Evolutionary conservation across 306 rosid species (phyloP).

Genomic region (Vigna reflexopilosa): DNA sequence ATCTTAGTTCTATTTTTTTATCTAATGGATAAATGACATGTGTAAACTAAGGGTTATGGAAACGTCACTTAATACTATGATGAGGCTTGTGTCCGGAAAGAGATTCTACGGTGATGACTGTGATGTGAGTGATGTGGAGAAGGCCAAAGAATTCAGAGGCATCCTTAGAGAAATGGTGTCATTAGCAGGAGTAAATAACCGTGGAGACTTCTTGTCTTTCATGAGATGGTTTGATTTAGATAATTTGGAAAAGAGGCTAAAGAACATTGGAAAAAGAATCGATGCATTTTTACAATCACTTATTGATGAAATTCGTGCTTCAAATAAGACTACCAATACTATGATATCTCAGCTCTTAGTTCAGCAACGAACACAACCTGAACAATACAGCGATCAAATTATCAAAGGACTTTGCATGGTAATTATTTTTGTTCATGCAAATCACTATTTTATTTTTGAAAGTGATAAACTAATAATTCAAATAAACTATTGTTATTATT

Average conservation of each 20-base stretch:
- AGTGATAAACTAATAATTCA: too few species aligned
- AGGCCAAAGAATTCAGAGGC: neutral
- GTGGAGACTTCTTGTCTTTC: neutral
- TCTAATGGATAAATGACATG: too few species aligned
- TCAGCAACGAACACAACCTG: neutral
- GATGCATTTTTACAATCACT: neutral
- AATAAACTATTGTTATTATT: neutral
- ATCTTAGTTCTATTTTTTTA: too few species aligned
- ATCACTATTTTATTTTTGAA: too few species aligned
- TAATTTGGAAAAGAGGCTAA: neutral
- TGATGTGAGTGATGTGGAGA: neutral
- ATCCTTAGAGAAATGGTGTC: neutral
- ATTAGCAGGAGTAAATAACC: neutral
- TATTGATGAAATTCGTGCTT: neutral
- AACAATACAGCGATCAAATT: neutral
- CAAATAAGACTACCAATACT: neutral
- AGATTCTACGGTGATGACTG: neutral
- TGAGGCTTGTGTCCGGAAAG: neutral
- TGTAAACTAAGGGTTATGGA: too few species aligned
- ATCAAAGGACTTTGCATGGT: constrained; percentile 6
- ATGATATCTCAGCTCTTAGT: neutral
- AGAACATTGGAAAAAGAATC: neutral
- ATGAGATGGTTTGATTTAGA: neutral
- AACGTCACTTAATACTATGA: too few species aligned
- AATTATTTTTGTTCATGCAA: neutral